These are phyloP conservation scores for Perilla frutescens DNA, from an alignment of 257 asterid genomes.

Conservation along the genomic window DNA sequence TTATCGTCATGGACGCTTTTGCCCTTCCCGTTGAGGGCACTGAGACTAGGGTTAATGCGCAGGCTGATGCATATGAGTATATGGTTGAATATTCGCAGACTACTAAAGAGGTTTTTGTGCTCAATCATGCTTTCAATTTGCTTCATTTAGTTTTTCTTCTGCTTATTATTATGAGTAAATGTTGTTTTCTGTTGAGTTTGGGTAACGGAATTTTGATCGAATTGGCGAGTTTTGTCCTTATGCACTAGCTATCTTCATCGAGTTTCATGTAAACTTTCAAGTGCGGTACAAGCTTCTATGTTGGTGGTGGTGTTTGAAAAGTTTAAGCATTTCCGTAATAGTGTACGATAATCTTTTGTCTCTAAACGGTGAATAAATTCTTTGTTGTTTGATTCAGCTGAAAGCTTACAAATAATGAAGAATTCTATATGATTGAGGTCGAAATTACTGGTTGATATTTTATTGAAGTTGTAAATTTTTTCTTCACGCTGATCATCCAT, in stretches of 20 bases:
- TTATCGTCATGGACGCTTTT: conserved; percentile 97
- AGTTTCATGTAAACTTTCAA: not conserved
- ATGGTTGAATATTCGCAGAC: conserved; percentile 96
- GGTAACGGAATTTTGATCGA: conserved; percentile 8
- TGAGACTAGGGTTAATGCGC: conserved; percentile 99
- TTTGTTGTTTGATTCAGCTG: conserved; percentile 4
- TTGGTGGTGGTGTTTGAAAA: not conserved
- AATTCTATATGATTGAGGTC: not conserved
- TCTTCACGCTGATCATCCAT: not conserved
- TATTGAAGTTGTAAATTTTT: not conserved
- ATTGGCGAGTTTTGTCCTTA: not conserved
- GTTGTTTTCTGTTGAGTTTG: not conserved
- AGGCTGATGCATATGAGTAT: conserved; percentile 97
- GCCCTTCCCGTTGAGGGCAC: conserved; percentile 99
- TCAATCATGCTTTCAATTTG: not conserved
- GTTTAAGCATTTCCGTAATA: not conserved
- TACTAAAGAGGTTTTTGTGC: conserved; percentile 68
- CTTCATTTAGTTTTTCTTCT: not conserved
- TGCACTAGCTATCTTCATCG: not conserved
- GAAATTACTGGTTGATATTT: not conserved
- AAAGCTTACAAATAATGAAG: conserved; percentile 5
- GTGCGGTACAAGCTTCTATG: not conserved
- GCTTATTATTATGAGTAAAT: not conserved
- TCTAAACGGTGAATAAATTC: not conserved
- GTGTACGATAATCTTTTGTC: not conserved